A percentile compares a stretch with the other conserved stretches of the same genome.
Conservation (phyloP, 345 rosid genomes). For the Cardamine resedifolia region DNA sequence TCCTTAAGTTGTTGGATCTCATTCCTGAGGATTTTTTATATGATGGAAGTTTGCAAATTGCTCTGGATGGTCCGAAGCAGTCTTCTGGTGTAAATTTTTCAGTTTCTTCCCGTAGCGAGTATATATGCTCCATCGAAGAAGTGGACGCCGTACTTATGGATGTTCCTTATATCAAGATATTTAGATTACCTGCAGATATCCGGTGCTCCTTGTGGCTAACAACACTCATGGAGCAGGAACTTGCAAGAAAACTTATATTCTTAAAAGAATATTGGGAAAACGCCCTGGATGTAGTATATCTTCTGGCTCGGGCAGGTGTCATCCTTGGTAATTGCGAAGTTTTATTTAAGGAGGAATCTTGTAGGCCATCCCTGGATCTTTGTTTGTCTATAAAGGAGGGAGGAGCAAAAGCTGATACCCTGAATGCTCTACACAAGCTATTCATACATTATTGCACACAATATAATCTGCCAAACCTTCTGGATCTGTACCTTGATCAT, state of each 20-base stretch:
- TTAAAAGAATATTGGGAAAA: slow-evolving; percentile 86
- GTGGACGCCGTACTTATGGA: slow-evolving; percentile 76
- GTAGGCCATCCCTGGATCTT: slow-evolving; percentile 46
- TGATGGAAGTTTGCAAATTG: slow-evolving; percentile 75
- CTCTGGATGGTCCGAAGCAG: slow-evolving; percentile 62
- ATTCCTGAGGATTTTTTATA: slow-evolving; percentile 66
- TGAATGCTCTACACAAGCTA: slow-evolving; percentile 69
- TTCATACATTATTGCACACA: slow-evolving; percentile 62
- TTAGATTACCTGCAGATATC: slow-evolving; percentile 53
- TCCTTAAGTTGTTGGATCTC: slow-evolving; percentile 67
- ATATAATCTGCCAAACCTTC: slow-evolving; percentile 75
- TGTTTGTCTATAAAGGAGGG: slow-evolving; percentile 44
- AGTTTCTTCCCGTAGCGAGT: slow-evolving; percentile 51
- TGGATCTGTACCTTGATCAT: slow-evolving; percentile 87
- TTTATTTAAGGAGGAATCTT: slow-evolving; percentile 46
- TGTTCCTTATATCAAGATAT: slow-evolving; percentile 74
- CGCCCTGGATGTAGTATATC: slow-evolving; percentile 63
- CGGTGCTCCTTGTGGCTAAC: slow-evolving; percentile 72
- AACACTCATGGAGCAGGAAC: slow-evolving; percentile 78
- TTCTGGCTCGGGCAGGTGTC: slow-evolving; percentile 82
- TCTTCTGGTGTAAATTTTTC: slow-evolving; percentile 45
- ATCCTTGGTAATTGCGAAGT: slow-evolving; percentile 47
- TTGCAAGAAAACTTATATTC: slow-evolving; percentile 75
- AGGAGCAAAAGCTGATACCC: slow-evolving; percentile 41
- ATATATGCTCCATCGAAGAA: slow-evolving; percentile 69